Conservation (phyloP, 2,329 filamentous ascomycete species). For the Fusarium sp. region DNA sequence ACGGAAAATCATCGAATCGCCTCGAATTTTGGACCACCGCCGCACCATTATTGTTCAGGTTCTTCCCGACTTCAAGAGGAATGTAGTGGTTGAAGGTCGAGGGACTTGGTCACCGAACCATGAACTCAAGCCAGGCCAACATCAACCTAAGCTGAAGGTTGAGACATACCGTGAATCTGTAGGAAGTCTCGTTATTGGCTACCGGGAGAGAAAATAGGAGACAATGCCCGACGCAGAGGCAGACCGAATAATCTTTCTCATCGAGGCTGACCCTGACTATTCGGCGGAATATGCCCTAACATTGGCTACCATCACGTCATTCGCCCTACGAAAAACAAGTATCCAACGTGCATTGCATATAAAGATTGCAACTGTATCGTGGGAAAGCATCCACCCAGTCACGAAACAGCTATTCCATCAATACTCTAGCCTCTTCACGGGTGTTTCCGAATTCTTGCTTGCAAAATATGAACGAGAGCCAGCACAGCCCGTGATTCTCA, state of each 20-base stretch:
- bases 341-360: neutral
- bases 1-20: neutral
- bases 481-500: neutral
- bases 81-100: neutral
- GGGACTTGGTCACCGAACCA: neutral
- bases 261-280: neutral
- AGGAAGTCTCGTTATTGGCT: neutral
- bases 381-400: neutral
- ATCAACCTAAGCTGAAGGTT: neutral
- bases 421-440: neutral
- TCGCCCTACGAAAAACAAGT: neutral
- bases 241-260: neutral
- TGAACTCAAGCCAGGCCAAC: neutral
- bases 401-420: neutral
- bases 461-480: neutral
- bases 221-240: neutral
- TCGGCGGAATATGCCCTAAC: neutral
- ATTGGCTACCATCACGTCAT: neutral
- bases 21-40: neutral
- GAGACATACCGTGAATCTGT: neutral
- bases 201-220: neutral
- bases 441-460: neutral
- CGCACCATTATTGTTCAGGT: neutral
- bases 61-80: neutral
- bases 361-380: neutral